These are phyloP conservation scores for Schizochytrium sp. DNA, from an alignment of 108 stramenopile genomes.

Conservation along the genomic window DNA sequence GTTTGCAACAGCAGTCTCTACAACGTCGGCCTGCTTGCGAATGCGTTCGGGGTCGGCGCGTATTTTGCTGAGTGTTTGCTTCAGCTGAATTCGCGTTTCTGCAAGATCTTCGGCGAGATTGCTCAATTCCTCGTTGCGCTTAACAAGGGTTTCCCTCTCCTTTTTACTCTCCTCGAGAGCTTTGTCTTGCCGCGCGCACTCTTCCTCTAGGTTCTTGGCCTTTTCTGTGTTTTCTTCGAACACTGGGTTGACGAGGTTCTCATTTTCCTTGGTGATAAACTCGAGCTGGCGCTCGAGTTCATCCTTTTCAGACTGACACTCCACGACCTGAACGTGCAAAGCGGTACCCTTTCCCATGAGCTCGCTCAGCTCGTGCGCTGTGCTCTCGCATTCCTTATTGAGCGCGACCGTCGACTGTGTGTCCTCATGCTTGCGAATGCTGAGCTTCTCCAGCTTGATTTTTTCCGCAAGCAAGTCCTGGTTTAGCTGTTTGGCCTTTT, in stretches of 20 bases:
- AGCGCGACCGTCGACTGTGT: not conserved
- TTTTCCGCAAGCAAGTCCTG: conserved; percentile 45
- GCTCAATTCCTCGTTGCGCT: not conserved
- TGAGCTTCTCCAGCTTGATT: conserved; percentile 41
- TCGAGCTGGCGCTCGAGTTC: conserved; percentile 23
- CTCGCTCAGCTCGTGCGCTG: conserved; percentile 27
- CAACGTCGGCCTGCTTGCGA: conserved; percentile 43
- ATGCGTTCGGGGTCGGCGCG: conserved; percentile 41
- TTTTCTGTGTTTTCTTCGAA: not conserved
- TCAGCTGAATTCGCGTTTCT: conserved; percentile 16
- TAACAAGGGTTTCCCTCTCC: not conserved
- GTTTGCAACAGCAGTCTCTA: conserved; percentile 29
- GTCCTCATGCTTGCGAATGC: conserved; percentile 19
- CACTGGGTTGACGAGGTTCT: conserved; percentile 35
- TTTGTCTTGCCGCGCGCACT: conserved; percentile 15
- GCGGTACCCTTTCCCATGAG: conserved; percentile 25
- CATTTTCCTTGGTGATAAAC: conserved; percentile 38
- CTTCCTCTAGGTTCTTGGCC: conserved; percentile 8
- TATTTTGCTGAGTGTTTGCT: not conserved
- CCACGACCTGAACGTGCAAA: conserved; percentile 19
- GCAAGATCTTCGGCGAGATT: not conserved
- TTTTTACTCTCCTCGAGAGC: not conserved
- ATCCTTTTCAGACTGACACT: conserved; percentile 2
- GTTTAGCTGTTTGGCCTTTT: conserved; percentile 31
- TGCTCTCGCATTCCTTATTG: not conserved